Conservation (phyloP, 1,284 basidiomycete genomes). For the Boletus holoroseus region DNA sequence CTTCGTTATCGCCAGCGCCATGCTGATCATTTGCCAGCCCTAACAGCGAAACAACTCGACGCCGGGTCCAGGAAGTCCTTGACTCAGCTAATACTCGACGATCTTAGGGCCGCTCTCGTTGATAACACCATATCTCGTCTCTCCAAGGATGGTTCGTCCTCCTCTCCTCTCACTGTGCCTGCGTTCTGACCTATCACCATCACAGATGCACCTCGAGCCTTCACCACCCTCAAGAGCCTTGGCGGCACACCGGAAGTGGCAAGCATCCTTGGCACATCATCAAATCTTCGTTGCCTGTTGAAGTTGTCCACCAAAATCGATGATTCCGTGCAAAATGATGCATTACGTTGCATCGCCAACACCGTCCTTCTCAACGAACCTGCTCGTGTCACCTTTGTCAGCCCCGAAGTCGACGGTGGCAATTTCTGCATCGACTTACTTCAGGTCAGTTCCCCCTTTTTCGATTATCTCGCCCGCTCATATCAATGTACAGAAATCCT, state of each 20-base stretch:
- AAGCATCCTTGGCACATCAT: constrained; percentile 48
- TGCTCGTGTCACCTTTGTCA: constrained; percentile 54
- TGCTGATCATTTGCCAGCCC: constrained; percentile 13
- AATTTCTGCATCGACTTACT: constrained; percentile 51
- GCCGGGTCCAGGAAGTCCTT: constrained; percentile 43
- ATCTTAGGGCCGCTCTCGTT: constrained; percentile 43
- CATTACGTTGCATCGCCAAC: constrained; percentile 71
- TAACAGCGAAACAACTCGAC: constrained; percentile 27
- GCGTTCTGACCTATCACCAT: not conserved
- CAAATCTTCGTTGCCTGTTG: constrained; percentile 52
- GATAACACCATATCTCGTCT: constrained; percentile 42
- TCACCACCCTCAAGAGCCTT: constrained; percentile 70
- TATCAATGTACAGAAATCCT: constrained; percentile 48
- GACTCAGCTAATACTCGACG: constrained; percentile 53
- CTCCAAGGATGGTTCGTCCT: constrained; percentile 45
- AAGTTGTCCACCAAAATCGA: constrained; percentile 53
- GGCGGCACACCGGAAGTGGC: constrained; percentile 71
- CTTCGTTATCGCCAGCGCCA: constrained; percentile 3
- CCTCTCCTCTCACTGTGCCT: constrained; percentile 11
- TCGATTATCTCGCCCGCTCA: constrained; percentile 4
- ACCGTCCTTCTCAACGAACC: constrained; percentile 62
- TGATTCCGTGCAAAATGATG: constrained; percentile 43
- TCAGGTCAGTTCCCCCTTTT: constrained; percentile 43
- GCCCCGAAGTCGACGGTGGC: constrained; percentile 57
- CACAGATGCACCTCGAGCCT: constrained; percentile 56